Evolutionary conservation across 257 asterid genomes (phyloP), one percentile per base, ranked within the genome.

Genomic region (Scutellaria minor): DNA sequence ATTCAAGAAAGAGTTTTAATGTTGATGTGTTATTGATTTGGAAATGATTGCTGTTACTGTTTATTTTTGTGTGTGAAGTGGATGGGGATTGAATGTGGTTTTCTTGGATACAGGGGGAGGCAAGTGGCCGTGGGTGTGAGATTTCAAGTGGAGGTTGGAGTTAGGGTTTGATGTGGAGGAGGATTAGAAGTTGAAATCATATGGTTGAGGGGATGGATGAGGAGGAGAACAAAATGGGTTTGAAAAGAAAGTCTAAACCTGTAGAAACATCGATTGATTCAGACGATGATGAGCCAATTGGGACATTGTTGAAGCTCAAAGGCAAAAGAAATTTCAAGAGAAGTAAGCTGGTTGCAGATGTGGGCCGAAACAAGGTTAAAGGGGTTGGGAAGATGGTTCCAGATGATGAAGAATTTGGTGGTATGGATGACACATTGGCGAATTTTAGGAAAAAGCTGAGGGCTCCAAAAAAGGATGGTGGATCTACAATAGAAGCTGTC

Each of bases 381-480:
- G 76, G 72, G 79, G 77, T 71, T 78, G 84, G 67, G 45, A 84
- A 81, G 79, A 31, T 78, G 71, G 84, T 12, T 70, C 81, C 44
- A 37, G 79, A 77, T 80, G 89, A 72, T 52, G 86, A 80, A 44
- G 95, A 92, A 69, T 74, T 86, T 66, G 88, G 82, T 62, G 90
- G 89, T 70, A 90, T 95, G 99, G 88, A 89, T 64, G 99, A 95
- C 50, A 95, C 99, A 4, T 83, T 95, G 83, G 99, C 97, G 6
- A 90, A 66, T 79, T 90, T 92, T 69, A 85, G 88, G 86, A 92
- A 86, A 83, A 92, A 92, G 80, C 79, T 95, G 85, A 87, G 79
- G 87, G 96, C 79, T 74, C 91, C 97, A 11, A 92, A 85, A 76
- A 95, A 84, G 85, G 82, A 75, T 63, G 80, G 70, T 68, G 86